Evolutionary conservation across 345 rosid genomes (phyloP), one percentile per base, ranked within the genome.

Genomic region (Gossypium stocksii): DNA sequence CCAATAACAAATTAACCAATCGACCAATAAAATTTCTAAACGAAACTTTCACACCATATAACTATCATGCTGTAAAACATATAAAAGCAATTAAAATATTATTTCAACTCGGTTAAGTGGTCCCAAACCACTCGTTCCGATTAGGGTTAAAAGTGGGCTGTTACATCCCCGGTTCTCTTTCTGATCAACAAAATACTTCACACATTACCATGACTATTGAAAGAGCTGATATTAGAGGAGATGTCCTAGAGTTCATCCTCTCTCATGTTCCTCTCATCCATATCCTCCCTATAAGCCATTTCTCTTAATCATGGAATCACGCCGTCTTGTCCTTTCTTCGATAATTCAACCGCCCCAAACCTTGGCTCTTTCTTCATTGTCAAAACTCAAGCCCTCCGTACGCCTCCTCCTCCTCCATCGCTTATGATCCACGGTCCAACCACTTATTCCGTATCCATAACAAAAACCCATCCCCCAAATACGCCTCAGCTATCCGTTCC

Each of bases 371-470:
- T 38, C 16, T 90, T 75, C 87, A 89, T 71, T 12, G 63, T 0
- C 97, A 93, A 78, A 63, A 57, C 77, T 80, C 44, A 0, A 74
- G 72, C 23, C 52, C 87, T 0, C 89, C 91, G 3, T 75, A 80
- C 83, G 51, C 74, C 38, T 54, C 66, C 34, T 3, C 87, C 48
- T 15, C 87, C 9, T 23, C 25, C 25, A 78, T 71, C 78, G 96
- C 91, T 4, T 93, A 82, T 80, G 98, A 93, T 72, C 96, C 98
- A 0, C 88, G 89, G 22, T 88, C 91, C 3, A n/a, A 73, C 12
- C 25, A 23, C 14, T 90, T 94, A 97, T 65, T 89, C 66, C 76
- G 83, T 34, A 60, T 93, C 78, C 66, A 9, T 75, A 71, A 8
- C 22, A 81, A 60, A 41, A 20, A 53, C 1, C 80, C 79, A 17